Evolutionary conservation across 2,329 filamentous ascomycete species (phyloP), one percentile per base, ranked within the genome.

Genomic region (Erysiphe pisi): DNA sequence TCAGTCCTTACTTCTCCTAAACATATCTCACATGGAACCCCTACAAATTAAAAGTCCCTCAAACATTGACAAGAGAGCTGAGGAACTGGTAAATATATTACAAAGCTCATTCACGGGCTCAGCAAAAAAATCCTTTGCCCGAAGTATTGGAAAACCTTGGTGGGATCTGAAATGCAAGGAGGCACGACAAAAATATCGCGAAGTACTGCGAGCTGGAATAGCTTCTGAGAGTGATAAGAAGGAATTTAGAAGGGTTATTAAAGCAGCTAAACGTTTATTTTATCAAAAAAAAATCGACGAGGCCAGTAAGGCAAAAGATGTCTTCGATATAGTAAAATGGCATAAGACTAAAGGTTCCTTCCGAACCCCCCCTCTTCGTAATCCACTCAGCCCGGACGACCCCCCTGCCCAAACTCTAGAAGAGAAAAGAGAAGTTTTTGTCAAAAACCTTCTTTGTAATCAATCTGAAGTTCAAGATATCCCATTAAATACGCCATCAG

Each of bases 111-210:
- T 45, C 16, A 22, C 20, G 8, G 40, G 40, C 1, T 73, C 36
- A 40, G 68, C 31, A n/a, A 73, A 73, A 6, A 25, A 25, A 28
- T 45, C 0, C 3, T 40, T 73, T 20, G 31, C 43, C 1, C 68
- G 22, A 28, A 73, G 7, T 8, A 73, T 22, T 18, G 68, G 68
- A 25, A 25, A 73, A 40, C 68, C 16, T 14, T 47, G 36, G 22
- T 73, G 40, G 68, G 36, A 73, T 28, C 40, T 12, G 40, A 73
- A 49, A 22, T 73, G 68, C 18, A 73, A n/a, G 40, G 12, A 73
- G 28, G 68, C 31, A 73, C 16, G 68, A 73, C 25, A 47, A 22
- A 73, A 45, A 28, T 73, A 73, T 28, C 22, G 68, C 7, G 63
- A 36, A 36, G 18, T 6, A 68, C 16, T 20, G 20, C 14, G 28